phyloP scores from a whole-genome alignment of 2,329 filamentous ascomycete species.

The Aureobasidium namibiae region DNA sequence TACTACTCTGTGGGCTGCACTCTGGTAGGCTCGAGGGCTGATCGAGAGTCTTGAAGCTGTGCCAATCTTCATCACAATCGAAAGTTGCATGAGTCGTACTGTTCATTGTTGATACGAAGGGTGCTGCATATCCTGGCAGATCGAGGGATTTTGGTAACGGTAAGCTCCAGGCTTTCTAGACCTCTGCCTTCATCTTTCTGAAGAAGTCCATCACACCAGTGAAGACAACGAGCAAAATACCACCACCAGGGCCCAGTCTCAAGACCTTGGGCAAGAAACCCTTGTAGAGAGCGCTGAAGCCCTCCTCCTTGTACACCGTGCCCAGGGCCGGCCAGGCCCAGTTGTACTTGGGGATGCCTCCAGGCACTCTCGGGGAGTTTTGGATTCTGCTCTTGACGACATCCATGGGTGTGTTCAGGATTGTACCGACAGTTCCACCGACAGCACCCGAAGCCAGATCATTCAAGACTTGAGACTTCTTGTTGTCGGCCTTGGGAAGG shows the following conservation, averaged over 20 bases:
- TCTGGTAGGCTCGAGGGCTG: background rate
- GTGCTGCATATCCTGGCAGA: background rate
- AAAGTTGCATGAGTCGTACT: background rate
- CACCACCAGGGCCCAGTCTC: constrained; percentile 61
- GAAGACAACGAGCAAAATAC: constrained; percentile 75
- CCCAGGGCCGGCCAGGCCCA: constrained; percentile 88
- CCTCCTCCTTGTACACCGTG: constrained; percentile 88
- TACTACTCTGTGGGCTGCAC: background rate
- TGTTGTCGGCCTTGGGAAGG: constrained; percentile 71
- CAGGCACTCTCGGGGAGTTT: constrained; percentile 79
- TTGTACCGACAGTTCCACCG: constrained; percentile 83
- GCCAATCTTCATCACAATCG: background rate
- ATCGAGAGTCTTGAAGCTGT: background rate
- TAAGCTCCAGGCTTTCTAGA: background rate
- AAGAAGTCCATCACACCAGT: constrained; percentile 92
- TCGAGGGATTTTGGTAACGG: background rate
- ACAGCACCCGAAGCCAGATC: constrained; percentile 79
- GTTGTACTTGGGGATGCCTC: constrained; percentile 87
- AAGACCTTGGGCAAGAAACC: constrained; percentile 95
- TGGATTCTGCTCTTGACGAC: constrained; percentile 98
- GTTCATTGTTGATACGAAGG: constrained; percentile 5
- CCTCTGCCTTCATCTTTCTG: constrained; percentile 55
- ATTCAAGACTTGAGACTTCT: constrained; percentile 73
- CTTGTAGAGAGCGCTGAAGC: constrained; percentile 88
- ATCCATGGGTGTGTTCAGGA: constrained; percentile 92